phyloP scores from a whole-genome alignment of 345 rosid species.

The Corchorus olitorius region DNA sequence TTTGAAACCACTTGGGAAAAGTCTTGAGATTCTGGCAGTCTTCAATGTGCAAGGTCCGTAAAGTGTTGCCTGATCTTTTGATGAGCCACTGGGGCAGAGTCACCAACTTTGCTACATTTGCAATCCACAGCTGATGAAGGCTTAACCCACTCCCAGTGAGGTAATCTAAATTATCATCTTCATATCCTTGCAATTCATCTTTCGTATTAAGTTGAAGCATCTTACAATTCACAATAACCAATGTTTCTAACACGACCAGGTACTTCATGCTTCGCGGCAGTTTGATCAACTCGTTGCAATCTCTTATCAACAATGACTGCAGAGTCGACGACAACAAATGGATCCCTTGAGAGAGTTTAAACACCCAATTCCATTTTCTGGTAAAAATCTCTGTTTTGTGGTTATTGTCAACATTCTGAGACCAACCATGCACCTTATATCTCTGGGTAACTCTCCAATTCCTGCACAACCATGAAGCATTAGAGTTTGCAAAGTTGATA shows the following conservation, averaged over 20 bases:
- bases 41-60: no score
- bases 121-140: no score
- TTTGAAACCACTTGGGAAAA: no score
- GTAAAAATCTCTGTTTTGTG: neutral
- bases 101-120: no score
- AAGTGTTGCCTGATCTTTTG: no score
- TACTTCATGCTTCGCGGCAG: neutral
- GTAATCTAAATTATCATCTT: no score
- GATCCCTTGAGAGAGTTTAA: neutral
- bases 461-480: neutral
- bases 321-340: neutral
- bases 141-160: no score
- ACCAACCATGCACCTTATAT: neutral
- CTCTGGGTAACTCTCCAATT: neutral
- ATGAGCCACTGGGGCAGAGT: no score
- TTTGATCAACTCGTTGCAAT: neutral
- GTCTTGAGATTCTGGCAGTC: no score
- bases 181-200: neutral
- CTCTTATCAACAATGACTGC: neutral
- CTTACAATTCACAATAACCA: neutral
- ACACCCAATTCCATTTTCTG: neutral
- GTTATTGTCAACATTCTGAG: neutral
- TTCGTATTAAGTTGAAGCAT: neutral
- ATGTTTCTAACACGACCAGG: neutral
- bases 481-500: neutral